A percentile compares a stretch with the other conserved stretches of the same genome.
phyloP scores from a whole-genome alignment of 495 filamentous ascomycete genomes.

The Penicillium parvum region DNA sequence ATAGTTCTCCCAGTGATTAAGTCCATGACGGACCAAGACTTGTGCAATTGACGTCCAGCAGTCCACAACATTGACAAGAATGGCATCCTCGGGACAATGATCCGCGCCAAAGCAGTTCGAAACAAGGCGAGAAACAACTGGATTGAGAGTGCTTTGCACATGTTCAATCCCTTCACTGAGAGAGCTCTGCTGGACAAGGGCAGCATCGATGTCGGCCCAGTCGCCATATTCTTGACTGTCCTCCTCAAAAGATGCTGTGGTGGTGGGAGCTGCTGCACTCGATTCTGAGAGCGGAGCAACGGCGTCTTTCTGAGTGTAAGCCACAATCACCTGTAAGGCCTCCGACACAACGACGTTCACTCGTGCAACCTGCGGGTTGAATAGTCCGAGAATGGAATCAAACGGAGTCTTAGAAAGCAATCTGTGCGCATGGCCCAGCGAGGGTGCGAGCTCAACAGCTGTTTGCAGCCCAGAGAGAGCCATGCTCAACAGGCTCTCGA shows the following conservation, averaged over 20 bases:
- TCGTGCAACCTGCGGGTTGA: conserved; percentile 32
- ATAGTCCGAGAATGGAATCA: conserved; percentile 32
- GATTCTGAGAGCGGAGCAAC: conserved; percentile 11
- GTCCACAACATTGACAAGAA: conserved; percentile 52
- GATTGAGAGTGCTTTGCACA: conserved; percentile 44
- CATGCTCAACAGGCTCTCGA: conserved; percentile 55
- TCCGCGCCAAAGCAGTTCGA: conserved; percentile 70
- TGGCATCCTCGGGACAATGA: conserved; percentile 48
- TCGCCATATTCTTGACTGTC: conserved; percentile 77
- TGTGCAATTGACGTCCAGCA: conserved; percentile 57
- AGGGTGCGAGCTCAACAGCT: conserved; percentile 41
- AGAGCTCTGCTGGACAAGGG: conserved; percentile 34
- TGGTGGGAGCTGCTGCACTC: conserved; percentile 1
- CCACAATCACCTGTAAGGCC: conserved; percentile 32
- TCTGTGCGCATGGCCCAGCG: conserved; percentile 31
- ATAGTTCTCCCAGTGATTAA: conserved; percentile 55
- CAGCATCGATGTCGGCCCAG: conserved; percentile 53
- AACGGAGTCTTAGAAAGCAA: conserved; percentile 36
- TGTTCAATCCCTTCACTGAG: conserved; percentile 28
- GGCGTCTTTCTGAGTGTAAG: conserved; percentile 36
- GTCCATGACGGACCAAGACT: conserved; percentile 40
- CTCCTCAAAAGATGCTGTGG: conserved; percentile 38
- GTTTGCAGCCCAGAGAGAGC: conserved; percentile 48
- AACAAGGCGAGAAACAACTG: conserved; percentile 51
- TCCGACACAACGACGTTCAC: conserved; percentile 36